Conservation (phyloP, 1,139 yeast genomes). For the Pichia sp. region DNA sequence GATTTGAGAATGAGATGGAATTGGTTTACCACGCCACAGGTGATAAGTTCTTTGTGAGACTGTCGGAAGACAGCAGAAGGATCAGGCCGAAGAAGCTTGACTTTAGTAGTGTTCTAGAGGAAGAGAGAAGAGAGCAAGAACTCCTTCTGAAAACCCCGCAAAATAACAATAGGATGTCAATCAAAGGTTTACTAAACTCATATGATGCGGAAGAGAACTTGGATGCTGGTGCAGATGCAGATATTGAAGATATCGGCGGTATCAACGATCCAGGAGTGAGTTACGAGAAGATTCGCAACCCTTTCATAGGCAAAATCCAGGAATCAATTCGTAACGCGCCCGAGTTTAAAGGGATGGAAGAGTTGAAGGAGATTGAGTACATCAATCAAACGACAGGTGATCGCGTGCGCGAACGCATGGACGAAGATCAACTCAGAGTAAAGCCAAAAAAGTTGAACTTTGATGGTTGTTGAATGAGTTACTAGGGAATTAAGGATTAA, state of each 20-base stretch:
- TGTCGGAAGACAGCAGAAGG: constrained; percentile 18
- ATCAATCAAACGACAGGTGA: constrained; percentile 21
- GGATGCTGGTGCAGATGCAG: constrained; percentile 11
- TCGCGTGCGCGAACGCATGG: constrained; percentile 14
- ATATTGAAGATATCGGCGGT: constrained; percentile 3
- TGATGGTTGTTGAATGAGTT: constrained; percentile 3
- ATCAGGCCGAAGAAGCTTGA: constrained; percentile 19
- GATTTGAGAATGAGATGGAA: constrained; percentile 23
- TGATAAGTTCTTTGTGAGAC: constrained; percentile 15
- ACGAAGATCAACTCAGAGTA: constrained; percentile 18
- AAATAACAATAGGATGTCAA: constrained; percentile 5
- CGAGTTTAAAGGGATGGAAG: neutral
- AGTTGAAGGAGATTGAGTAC: constrained; percentile 16
- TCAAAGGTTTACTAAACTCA: constrained; percentile 4
- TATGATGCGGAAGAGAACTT: neutral
- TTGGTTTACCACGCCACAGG: constrained; percentile 24
- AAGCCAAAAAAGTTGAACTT: constrained; percentile 19
- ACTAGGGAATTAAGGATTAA: too few relatives aligned
- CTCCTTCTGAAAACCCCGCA: constrained; percentile 3
- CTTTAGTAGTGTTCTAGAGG: constrained; percentile 3
- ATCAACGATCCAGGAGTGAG: constrained; percentile 6
- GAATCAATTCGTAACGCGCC: too few relatives aligned
- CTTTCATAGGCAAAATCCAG: constrained; percentile 12
- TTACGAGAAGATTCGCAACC: constrained; percentile 20
- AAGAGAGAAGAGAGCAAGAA: neutral